These are phyloP conservation scores for Diutina mesorugosa DNA, from an alignment of 1,139 yeast genomes.

Conservation along the genomic window DNA sequence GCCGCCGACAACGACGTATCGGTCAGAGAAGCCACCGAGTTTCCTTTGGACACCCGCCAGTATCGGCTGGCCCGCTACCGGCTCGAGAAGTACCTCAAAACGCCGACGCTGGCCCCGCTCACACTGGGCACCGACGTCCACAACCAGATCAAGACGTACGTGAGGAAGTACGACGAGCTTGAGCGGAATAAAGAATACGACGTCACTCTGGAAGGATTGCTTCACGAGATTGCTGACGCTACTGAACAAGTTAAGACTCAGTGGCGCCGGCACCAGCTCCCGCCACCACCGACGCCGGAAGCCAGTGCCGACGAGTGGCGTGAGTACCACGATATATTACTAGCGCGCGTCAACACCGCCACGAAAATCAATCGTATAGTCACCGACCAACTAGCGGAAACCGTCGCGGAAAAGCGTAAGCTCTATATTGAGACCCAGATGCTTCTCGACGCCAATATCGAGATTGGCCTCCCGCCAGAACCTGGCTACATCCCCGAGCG, in stretches of 20 bases:
- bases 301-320: neutral
- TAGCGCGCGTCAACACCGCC: neutral
- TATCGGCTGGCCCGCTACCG: constrained; percentile 20
- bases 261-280: neutral
- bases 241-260: neutral
- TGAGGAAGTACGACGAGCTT: neutral
- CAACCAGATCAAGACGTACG: neutral
- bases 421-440: neutral
- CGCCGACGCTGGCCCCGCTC: constrained; percentile 3
- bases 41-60: constrained; percentile 23
- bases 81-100: constrained; percentile 15
- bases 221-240: neutral
- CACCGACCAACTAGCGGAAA: neutral
- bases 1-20: constrained; percentile 6
- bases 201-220: neutral
- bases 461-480: neutral
- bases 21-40: constrained; percentile 10
- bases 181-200: neutral
- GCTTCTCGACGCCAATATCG: neutral
- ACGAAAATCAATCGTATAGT: neutral
- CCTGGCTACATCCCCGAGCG: neutral
- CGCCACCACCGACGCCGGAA: neutral
- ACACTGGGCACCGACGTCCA: neutral
- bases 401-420: neutral
- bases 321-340: neutral